Evolutionary conservation across 208 protist genomes (phyloP).

Genomic region (Crithidia fasciculata): DNA sequence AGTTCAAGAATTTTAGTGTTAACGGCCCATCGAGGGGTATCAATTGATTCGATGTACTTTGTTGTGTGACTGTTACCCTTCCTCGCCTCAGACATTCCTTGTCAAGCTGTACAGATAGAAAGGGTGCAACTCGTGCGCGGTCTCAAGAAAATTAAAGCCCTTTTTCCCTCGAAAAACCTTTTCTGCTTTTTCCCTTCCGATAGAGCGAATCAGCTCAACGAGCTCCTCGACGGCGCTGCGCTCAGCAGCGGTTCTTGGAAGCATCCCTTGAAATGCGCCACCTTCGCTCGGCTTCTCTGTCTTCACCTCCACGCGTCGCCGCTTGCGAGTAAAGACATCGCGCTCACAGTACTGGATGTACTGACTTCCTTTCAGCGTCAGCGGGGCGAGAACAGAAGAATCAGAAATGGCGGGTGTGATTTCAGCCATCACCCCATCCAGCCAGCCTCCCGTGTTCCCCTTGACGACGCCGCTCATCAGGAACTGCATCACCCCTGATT

Average conservation of each 20-base stretch:
- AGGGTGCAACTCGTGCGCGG: slow-evolving; percentile 61
- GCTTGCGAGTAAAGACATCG: slow-evolving; percentile 46
- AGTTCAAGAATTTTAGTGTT: neutral
- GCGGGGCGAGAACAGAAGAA: slow-evolving; percentile 51
- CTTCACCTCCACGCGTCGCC: slow-evolving; percentile 32
- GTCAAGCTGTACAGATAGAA: slow-evolving; percentile 76
- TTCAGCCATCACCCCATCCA: slow-evolving; percentile 68
- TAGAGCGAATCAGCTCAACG: slow-evolving; percentile 54
- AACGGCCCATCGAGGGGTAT: no score
- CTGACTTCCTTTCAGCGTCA: slow-evolving; percentile 45
- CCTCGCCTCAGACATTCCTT: neutral
- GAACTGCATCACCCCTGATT: slow-evolving; percentile 60
- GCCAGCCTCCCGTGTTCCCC: slow-evolving; percentile 62
- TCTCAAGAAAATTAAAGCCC: slow-evolving; percentile 85
- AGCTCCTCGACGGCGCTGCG: slow-evolving; percentile 71
- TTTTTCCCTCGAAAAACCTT: slow-evolving; percentile 67
- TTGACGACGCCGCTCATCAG: slow-evolving; percentile 42
- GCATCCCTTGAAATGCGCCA: slow-evolving; percentile 44
- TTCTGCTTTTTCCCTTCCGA: slow-evolving; percentile 76
- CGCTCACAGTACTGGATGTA: slow-evolving; percentile 60
- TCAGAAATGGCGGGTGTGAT: slow-evolving; percentile 46
- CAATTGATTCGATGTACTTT: neutral
- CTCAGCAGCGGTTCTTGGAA: slow-evolving; percentile 56
- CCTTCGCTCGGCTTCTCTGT: slow-evolving; percentile 18
- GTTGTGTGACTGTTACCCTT: slow-evolving; percentile 2